Evolutionary conservation across 495 filamentous ascomycete genomes (phyloP), one percentile per base, ranked within the genome.

Genomic region (Hypoxylon fragiforme): DNA sequence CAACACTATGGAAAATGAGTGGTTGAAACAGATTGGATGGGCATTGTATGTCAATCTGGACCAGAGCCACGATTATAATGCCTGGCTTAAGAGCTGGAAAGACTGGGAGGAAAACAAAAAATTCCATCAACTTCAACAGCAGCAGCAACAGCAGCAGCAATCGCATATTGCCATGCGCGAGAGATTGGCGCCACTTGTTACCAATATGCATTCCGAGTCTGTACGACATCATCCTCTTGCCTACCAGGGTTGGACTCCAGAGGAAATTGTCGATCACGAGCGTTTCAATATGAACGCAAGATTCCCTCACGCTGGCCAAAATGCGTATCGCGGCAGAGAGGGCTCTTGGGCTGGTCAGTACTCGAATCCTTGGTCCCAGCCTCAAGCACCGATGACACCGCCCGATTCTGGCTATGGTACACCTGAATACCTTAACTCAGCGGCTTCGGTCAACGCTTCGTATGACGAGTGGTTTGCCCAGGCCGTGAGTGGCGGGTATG

Each of bases 1-100:
- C 63, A 97, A 97, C 74, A 79, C 78, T 52, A 78, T 97, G 75
- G 94, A 99, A 74, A 82, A 85, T 61, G 89, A 96, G 64, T 99
- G 94, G 94, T 79, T 99, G 19, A 77, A 79, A 36, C 86, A 85
- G 18, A 95, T 96, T 50, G 77, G 81, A 43, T 97, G 89, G 87
- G 82, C 85, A 52, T 83, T 99, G 64, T 94, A 96, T 67, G 85
- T 92, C 61, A 89, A 95, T 59, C 86, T 90, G 28, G 81, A 89
- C 51, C 82, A 88, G 62, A 85, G 85, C 45, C 83, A 91, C 54
- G 92, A 92, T 21, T 96, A 94, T 69, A 75, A 80, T 16, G 82
- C 86, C 11, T 97, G 92, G 90, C 77, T 85, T 44, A 76, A 80
- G 42, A 90, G 85, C 73, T 99, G 95, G 95, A 76, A 88, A 32